These are phyloP conservation scores for Scenedesmus sp. DNA, from an alignment of 163 green algal genomes.

Conservation along the genomic window DNA sequence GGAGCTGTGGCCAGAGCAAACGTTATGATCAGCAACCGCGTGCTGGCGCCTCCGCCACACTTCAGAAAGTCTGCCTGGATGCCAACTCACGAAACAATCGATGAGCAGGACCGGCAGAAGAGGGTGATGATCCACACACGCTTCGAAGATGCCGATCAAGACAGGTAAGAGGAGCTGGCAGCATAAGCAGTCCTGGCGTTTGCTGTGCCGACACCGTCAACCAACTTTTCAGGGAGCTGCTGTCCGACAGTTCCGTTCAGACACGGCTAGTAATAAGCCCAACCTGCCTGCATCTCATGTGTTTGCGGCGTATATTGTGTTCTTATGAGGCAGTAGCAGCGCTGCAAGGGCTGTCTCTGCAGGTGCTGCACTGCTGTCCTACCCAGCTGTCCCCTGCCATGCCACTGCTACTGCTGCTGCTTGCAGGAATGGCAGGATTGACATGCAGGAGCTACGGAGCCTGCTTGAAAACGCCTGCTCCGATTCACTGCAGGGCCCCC, in stretches of 20 bases:
- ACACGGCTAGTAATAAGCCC: not conserved
- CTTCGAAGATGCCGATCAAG: conserved; percentile 43
- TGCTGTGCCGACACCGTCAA: not conserved
- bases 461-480: conserved; percentile 32
- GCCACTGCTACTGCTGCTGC: not conserved
- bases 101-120: conserved; percentile 39
- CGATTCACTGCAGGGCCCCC: not conserved
- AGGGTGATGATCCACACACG: conserved; percentile 12
- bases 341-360: not conserved
- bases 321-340: not conserved
- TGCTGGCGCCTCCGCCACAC: not conserved
- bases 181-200: not conserved
- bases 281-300: not conserved
- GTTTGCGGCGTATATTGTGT: not conserved
- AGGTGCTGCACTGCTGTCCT: not conserved
- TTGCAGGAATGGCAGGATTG: conserved; percentile 43
- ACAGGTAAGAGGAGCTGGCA: not conserved
- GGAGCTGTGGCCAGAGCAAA: not conserved
- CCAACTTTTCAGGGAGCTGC: not conserved
- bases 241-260: not conserved
- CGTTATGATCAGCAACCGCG: not conserved
- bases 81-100: conserved; percentile 34
- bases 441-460: conserved; percentile 30
- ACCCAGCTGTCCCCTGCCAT: not conserved
- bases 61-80: conserved; percentile 23